Conservation (phyloP, 2,329 filamentous ascomycete genomes). For the Pseudogymnoascus sp. region DNA sequence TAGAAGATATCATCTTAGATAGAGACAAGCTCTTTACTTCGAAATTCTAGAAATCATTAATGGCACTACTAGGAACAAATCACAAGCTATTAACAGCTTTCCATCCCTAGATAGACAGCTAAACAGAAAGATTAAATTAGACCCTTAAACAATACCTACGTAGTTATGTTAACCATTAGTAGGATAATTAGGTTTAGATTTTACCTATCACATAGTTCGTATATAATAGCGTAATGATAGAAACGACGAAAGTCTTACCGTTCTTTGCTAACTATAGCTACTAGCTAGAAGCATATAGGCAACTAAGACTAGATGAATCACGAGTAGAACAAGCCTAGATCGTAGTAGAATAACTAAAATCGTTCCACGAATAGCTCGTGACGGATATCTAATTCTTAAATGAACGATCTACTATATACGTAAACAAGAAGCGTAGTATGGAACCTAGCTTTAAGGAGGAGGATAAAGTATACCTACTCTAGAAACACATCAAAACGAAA, state of each 20-base stretch:
- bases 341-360: neutral
- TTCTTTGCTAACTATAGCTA: slow-evolving; percentile 11
- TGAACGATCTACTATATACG: neutral
- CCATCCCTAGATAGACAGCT: slow-evolving; percentile 8
- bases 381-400: neutral
- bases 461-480: neutral
- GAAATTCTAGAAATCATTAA: slow-evolving; percentile 9
- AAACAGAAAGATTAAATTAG: slow-evolving; percentile 9
- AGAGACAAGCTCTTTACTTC: slow-evolving; percentile 13
- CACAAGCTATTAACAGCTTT: slow-evolving; percentile 12
- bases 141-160: slow-evolving; percentile 10
- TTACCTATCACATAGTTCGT: slow-evolving; percentile 10
- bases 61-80: neutral
- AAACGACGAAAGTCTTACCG: neutral
- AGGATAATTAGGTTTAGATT: slow-evolving; percentile 9
- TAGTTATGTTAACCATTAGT: slow-evolving; percentile 11
- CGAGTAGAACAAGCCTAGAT: neutral
- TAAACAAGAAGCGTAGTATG: neutral
- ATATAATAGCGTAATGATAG: slow-evolving; percentile 5
- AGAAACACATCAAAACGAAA: neutral
- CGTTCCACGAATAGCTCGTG: neutral
- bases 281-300: neutral
- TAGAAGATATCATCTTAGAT: slow-evolving; percentile 13
- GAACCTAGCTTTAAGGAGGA: neutral
- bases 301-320: neutral